phyloP scores from a whole-genome alignment of 2,329 filamentous ascomycete genomes.

The Teratosphaeria viscida region DNA sequence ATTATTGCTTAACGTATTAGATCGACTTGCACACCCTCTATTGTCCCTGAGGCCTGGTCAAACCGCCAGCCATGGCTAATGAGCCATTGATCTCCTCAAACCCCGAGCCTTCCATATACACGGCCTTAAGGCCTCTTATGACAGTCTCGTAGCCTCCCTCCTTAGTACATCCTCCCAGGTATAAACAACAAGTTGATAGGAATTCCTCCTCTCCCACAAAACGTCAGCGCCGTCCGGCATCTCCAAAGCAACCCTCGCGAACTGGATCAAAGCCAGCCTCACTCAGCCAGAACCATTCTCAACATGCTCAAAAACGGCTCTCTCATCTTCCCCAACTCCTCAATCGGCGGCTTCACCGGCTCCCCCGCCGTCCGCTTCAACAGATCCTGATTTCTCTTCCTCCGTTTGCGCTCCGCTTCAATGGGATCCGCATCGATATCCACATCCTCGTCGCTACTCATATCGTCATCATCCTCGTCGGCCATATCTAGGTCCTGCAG shows the following conservation, averaged over 20 bases:
- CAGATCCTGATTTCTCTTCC: conserved; percentile 67
- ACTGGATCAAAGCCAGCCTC: not conserved
- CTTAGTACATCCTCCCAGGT: not conserved
- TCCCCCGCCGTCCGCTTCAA: conserved; percentile 38
- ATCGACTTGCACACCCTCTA: too few species aligned
- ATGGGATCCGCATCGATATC: conserved; percentile 73
- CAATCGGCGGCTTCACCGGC: conserved; percentile 26
- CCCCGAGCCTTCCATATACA: too few species aligned
- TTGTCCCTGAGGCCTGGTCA: too few species aligned
- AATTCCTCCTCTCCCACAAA: not conserved
- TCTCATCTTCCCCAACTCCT: conserved; percentile 25
- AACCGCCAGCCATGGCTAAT: too few species aligned
- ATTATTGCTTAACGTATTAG: too few species aligned
- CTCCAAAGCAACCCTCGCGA: not conserved
- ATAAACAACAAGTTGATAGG: not conserved
- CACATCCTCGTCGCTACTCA: conserved; percentile 53
- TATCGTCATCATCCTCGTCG: conserved; percentile 47
- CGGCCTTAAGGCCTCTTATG: not conserved
- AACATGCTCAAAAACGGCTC: conserved; percentile 26
- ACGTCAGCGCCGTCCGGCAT: not conserved
- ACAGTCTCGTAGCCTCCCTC: not conserved
- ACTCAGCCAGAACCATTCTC: conserved; percentile 24
- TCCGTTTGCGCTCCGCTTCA: conserved; percentile 67
- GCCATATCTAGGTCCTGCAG: conserved; percentile 77
- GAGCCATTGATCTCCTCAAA: too few species aligned